A percentile compares a stretch with the other conserved stretches of the same genome.
Conservation (phyloP, 495 filamentous ascomycete genomes). For the Penicillium egyptiacum region DNA sequence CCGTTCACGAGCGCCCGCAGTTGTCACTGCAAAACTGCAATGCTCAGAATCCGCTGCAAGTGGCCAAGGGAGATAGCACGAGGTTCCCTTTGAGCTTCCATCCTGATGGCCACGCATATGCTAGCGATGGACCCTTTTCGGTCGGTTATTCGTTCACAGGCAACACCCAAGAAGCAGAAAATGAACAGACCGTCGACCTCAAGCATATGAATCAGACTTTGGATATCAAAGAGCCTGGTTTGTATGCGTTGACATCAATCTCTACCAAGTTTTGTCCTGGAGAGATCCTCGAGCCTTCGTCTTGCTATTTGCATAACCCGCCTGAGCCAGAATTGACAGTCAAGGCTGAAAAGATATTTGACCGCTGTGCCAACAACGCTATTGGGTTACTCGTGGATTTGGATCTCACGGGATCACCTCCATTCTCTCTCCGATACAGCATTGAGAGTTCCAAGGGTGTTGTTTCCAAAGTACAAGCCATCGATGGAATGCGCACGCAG, state of each 20-base stretch:
- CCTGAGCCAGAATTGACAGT: constrained; percentile 79
- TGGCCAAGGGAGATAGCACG: constrained; percentile 68
- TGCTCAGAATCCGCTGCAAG: constrained; percentile 73
- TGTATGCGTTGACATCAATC: constrained; percentile 80
- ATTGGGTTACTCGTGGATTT: constrained; percentile 86
- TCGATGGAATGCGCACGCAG: constrained; percentile 71
- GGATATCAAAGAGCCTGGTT: constrained; percentile 70
- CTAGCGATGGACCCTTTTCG: constrained; percentile 43
- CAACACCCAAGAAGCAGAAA: constrained; percentile 46
- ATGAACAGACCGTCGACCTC: constrained; percentile 46
- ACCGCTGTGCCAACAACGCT: constrained; percentile 91
- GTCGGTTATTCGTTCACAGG: constrained; percentile 60
- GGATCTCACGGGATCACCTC: constrained; percentile 85
- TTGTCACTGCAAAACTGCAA: constrained; percentile 72
- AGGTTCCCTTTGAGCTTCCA: constrained; percentile 72
- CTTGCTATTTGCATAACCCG: constrained; percentile 85
- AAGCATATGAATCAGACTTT: constrained; percentile 39
- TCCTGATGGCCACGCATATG: constrained; percentile 55
- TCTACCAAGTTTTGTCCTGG: constrained; percentile 78
- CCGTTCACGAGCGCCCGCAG: constrained; percentile 82
- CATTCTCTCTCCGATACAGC: constrained; percentile 75
- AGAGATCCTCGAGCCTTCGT: constrained; percentile 87
- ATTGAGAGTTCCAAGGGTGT: constrained; percentile 59
- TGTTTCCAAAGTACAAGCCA: constrained; percentile 47
- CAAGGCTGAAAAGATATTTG: constrained; percentile 73